Conservation (phyloP, 2,329 filamentous ascomycete species). For the Penicillium sp. region DNA sequence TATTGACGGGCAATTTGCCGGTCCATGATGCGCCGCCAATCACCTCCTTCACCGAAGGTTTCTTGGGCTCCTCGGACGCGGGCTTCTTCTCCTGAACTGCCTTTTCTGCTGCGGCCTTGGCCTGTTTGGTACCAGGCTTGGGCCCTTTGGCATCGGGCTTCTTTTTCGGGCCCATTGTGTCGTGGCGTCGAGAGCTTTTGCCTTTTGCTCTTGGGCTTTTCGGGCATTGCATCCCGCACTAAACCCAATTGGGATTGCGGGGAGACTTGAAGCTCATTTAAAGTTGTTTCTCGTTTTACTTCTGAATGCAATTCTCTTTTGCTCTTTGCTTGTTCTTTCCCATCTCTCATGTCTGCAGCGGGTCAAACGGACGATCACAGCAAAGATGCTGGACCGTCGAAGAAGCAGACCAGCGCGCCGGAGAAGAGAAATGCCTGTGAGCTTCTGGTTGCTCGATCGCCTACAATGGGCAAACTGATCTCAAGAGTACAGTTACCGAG, state of each 20-base stretch:
- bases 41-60: constrained; percentile 62
- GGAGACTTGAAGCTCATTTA: no score
- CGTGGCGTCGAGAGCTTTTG: no score
- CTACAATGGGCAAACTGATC: neutral
- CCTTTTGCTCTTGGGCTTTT: no score
- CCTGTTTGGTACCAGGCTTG: constrained; percentile 39
- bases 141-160: constrained; percentile 32
- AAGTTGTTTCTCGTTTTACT: no score
- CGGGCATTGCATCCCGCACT: no score
- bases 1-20: constrained; percentile 87
- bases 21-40: constrained; percentile 97
- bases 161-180: constrained; percentile 40
- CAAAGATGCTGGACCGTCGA: constrained; percentile 1
- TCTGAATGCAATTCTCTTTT: no score
- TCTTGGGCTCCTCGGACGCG: constrained; percentile 48
- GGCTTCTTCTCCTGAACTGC: constrained; percentile 29
- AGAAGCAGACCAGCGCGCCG: constrained; percentile 9
- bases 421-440: constrained; percentile 38
- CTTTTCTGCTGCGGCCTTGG: constrained; percentile 36
- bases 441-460: neutral
- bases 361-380: neutral
- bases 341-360: no score
- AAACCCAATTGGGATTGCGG: no score
- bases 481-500: constrained; percentile 52
- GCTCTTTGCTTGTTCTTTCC: no score